These are phyloP conservation scores for Globisporangium iwayamae DNA, from an alignment of 352 stramenopile species.

Conservation along the genomic window DNA sequence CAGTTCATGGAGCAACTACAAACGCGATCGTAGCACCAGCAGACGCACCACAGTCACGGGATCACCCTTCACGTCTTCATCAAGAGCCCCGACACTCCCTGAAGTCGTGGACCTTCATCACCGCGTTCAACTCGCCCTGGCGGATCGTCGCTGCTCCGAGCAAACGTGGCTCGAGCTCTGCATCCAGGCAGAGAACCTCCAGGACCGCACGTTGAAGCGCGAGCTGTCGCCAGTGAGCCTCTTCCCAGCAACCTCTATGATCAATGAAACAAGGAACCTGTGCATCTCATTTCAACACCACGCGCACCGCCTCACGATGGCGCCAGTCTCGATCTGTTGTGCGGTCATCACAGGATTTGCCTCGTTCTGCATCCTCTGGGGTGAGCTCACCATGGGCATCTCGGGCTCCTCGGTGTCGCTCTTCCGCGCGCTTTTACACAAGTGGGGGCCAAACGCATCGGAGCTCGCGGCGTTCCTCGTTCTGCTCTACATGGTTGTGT, in stretches of 20 bases:
- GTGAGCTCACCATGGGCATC: conserved; percentile 53
- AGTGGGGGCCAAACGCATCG: conserved; percentile 8
- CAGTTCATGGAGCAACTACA: conserved; percentile 8
- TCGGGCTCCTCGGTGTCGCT: conserved; percentile 26
- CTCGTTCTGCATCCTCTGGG: conserved; percentile 58
- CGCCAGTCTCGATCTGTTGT: conserved; percentile 35
- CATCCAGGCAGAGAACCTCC: conserved; percentile 35
- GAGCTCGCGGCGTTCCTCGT: conserved; percentile 42
- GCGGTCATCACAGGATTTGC: conserved; percentile 33
- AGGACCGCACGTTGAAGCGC: conserved; percentile 19
- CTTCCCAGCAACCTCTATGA: conserved; percentile 31
- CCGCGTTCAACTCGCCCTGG: conserved; percentile 30
- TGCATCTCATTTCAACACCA: conserved; percentile 14
- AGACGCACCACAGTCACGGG: not conserved
- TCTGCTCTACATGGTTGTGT: conserved; percentile 58
- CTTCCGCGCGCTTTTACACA: conserved; percentile 16
- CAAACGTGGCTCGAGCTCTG: conserved; percentile 63
- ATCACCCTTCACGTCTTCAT: conserved; percentile 9
- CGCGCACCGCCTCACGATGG: conserved; percentile 25
- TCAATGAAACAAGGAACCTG: conserved; percentile 33
- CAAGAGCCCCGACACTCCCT: conserved; percentile 28
- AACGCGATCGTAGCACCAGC: conserved; percentile 16
- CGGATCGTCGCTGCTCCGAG: conserved; percentile 45
- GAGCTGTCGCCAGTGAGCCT: conserved; percentile 31
- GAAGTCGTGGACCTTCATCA: conserved; percentile 55